A percentile compares a stretch with the other conserved stretches of the same genome.
Conservation (phyloP, 106 monocot genomes). For the Dendrobium nobile region DNA sequence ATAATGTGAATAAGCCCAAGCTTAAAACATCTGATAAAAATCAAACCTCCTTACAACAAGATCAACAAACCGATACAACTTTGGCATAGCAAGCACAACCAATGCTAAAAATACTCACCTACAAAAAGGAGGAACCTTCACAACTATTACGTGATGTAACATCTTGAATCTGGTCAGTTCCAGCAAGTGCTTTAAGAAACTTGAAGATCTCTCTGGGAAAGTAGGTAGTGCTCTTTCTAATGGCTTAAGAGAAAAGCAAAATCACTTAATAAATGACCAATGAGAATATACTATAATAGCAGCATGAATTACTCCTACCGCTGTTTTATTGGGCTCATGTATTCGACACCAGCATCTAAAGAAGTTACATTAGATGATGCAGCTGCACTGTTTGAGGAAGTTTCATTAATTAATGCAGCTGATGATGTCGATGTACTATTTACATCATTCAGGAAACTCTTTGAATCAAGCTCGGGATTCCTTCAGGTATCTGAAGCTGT, state of each 20-base stretch:
- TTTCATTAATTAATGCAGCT: slow-evolving; percentile 54
- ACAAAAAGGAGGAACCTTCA: background rate
- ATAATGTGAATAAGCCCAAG: background rate
- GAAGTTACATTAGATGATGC: slow-evolving; percentile 71
- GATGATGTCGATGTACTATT: slow-evolving; percentile 27
- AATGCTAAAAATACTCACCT: background rate
- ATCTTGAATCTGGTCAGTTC: background rate
- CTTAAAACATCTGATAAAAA: background rate
- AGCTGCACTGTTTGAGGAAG: slow-evolving; percentile 43
- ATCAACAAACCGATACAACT: background rate
- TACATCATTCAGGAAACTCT: slow-evolving; percentile 28
- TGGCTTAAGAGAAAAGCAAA: slow-evolving; percentile 1
- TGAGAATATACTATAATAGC: background rate
- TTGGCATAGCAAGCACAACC: background rate
- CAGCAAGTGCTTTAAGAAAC: background rate
- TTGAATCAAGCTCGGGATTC: slow-evolving; percentile 35
- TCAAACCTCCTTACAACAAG: background rate
- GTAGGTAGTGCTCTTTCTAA: background rate
- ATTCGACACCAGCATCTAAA: slow-evolving; percentile 41
- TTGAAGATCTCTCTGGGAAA: background rate
- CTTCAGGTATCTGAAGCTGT: slow-evolving; percentile 24
- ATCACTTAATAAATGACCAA: background rate
- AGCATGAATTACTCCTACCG: slow-evolving; percentile 7
- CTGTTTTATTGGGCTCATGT: slow-evolving; percentile 44
- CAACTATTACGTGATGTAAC: background rate